Evolutionary conservation across 345 rosid genomes (phyloP), one percentile per base, ranked within the genome.

Genomic region (Psidium friedrichsthalianum): DNA sequence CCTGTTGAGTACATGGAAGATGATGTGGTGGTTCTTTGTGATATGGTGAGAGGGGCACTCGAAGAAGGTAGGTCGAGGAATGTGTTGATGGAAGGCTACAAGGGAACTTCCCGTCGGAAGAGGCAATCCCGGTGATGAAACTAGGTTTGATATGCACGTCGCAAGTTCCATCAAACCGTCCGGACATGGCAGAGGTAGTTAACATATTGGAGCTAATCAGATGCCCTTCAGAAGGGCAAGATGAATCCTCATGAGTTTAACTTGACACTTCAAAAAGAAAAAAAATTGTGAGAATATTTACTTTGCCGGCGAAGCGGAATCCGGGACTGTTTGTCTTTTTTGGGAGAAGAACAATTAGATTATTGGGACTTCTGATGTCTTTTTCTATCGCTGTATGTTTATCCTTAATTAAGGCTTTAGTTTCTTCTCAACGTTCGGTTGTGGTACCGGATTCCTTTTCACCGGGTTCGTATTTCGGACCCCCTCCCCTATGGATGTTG

Each of bases 1-100:
- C 99, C 99, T 3, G 99, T 98, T n/a, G 99, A 96, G 90, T 98
- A 98, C 89, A 95, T 96, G 99, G 99, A 96, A 92, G 99, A 98
- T 69, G 99, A 98, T 83, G 99, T 98, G 87, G 96, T 95, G 91
- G 99, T 98, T 74, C 96, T 98, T 0, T 95, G 99, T 40, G 99
- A 98, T 87, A 94, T 94, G 99, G 95, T 98, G 82, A 92, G 99
- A 85, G 96, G 95, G 86, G 95, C 98, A 13, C 87, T 96, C 83
- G 99, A 98, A 88, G 98, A 93, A 84, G 98, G 99, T 51, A 90
- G 82, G 96, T 92, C 51, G 99, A 96, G 87, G 99, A 94, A 90
- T 94, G 97, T 74, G 87, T 98, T 0, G 99, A 98, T 76, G 90
- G 58, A 55, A 92, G 93, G 89, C 89, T 98, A 84, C 90, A 90